These are phyloP conservation scores for Candida jianshihensis DNA, from an alignment of 805 yeast genomes.

Conservation along the genomic window DNA sequence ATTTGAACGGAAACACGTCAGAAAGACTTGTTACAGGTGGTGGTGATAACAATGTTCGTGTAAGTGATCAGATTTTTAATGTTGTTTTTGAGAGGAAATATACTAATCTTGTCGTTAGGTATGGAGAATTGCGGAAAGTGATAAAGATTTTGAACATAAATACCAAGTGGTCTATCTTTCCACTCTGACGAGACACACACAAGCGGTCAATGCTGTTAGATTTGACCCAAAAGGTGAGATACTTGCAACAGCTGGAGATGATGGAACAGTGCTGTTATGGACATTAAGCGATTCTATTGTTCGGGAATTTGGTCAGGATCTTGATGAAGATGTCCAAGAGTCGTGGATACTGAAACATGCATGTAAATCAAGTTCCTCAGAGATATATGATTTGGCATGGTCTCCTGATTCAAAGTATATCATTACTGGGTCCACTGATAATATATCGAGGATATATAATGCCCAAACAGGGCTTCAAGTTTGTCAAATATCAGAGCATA, in stretches of 20 bases:
- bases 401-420: constrained; percentile 74
- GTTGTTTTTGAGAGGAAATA: constrained; percentile 2
- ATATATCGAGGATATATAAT: constrained; percentile 62
- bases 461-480: constrained; percentile 50
- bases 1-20: constrained; percentile 16
- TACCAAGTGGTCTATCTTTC: constrained; percentile 59
- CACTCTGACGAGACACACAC: constrained; percentile 82
- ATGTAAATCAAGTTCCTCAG: constrained; percentile 56
- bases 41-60: constrained; percentile 85
- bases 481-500: constrained; percentile 61
- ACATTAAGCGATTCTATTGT: constrained; percentile 44
- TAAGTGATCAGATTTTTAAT: constrained; percentile 21
- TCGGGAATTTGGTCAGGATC: constrained; percentile 48
- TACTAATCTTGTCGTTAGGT: constrained; percentile 9
- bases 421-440: constrained; percentile 91
- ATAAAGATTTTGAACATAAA: constrained; percentile 20
- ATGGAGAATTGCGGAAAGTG: constrained; percentile 25
- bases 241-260: constrained; percentile 92
- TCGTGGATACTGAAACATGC: constrained; percentile 64
- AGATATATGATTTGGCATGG: constrained; percentile 90
- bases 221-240: constrained; percentile 64
- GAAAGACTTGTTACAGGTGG: constrained; percentile 81
- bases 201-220: constrained; percentile 88
- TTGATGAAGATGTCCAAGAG: constrained; percentile 53
- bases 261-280: constrained; percentile 87